Conservation (phyloP, 192 early-diverging fungal species). For the Mortierella antarctica region DNA sequence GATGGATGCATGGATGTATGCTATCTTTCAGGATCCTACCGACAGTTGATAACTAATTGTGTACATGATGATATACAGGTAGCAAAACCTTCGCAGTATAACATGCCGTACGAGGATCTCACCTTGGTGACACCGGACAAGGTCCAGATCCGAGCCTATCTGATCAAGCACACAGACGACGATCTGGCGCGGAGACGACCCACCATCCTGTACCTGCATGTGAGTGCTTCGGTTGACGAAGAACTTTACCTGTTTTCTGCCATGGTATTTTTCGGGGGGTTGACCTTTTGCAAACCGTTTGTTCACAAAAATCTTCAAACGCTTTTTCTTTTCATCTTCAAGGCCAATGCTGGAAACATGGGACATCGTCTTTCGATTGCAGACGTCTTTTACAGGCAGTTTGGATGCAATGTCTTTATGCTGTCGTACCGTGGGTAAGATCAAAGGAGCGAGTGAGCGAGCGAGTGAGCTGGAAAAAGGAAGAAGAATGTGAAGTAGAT, state of each 20-base stretch:
- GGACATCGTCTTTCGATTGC: constrained; percentile 97
- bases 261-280: background rate
- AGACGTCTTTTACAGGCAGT: constrained; percentile 70
- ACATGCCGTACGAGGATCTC: constrained; percentile 72
- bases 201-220: constrained; percentile 92
- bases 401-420: constrained; percentile 92
- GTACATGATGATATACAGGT: constrained; percentile 63
- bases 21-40: no score
- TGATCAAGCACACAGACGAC: constrained; percentile 72
- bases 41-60: background rate
- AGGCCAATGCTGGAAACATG: constrained; percentile 99
- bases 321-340: no score
- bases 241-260: background rate
- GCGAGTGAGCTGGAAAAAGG: no score
- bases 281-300: background rate
- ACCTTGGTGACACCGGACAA: constrained; percentile 82
- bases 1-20: no score
- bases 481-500: background rate
- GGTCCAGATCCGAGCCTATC: constrained; percentile 81
- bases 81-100: constrained; percentile 74
- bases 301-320: no score
- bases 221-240: constrained; percentile 28
- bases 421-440: constrained; percentile 95
- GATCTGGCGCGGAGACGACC: constrained; percentile 65
- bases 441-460: background rate